Percentiles rank a stretch among this genome's conserved stretches.
phyloP scores from a whole-genome alignment of 441 rosid species.

The Manihot esculenta region DNA sequence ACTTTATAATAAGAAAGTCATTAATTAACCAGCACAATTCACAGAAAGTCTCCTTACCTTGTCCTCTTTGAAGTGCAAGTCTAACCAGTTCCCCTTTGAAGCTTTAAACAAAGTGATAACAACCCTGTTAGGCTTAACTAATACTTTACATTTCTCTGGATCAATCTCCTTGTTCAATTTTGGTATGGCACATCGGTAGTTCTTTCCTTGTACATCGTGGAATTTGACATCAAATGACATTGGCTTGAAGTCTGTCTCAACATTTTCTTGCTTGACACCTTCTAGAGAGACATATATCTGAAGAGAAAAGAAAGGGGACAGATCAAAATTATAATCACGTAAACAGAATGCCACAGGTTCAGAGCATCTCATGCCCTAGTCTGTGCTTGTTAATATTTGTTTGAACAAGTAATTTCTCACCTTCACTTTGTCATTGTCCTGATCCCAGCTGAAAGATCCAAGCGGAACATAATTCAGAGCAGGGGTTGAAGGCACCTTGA shows the following conservation, averaged over 20 bases:
- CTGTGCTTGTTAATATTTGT: background rate
- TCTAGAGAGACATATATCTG: conserved; percentile 76
- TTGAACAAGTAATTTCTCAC: conserved; percentile 29
- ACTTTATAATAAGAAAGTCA: background rate
- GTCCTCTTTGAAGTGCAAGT: conserved; percentile 81
- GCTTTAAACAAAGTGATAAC: conserved; percentile 65
- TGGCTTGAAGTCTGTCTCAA: conserved; percentile 66
- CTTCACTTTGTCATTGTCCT: conserved; percentile 92
- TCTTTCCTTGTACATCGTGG: conserved; percentile 79
- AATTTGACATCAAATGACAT: conserved; percentile 67
- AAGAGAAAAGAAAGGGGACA: background rate
- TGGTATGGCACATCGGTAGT: conserved; percentile 63
- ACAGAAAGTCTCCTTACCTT: conserved; percentile 58
- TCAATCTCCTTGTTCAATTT: conserved; percentile 72
- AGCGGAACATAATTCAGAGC: conserved; percentile 49
- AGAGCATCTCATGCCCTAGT: background rate
- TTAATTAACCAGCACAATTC: background rate
- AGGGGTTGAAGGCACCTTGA: conserved; percentile 38
- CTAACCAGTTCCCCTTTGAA: conserved; percentile 85
- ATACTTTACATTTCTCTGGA: conserved; percentile 72
- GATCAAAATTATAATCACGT: background rate
- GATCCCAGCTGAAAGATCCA: conserved; percentile 91
- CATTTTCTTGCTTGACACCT: conserved; percentile 67
- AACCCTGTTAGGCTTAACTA: conserved; percentile 74
- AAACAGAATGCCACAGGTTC: background rate